A percentile compares a stretch with the other conserved stretches of the same genome.
Conservation (phyloP, 768 basidiomycete genomes). For the Pholiota conissans region DNA sequence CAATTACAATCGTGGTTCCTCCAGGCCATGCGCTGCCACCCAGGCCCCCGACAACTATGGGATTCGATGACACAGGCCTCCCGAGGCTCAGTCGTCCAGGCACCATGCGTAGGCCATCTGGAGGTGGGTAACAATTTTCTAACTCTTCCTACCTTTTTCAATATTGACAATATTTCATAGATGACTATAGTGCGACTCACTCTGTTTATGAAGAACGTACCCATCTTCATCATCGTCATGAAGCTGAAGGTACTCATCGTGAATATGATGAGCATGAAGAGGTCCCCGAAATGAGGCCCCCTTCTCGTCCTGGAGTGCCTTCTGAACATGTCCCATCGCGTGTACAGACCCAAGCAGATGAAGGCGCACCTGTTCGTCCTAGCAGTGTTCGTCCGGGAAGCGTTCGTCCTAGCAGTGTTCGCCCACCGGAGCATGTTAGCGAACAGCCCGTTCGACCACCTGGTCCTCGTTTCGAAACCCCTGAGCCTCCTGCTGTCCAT, state of each 20-base stretch:
- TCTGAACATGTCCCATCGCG: not conserved
- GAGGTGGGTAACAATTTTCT: slow-evolving; percentile 9
- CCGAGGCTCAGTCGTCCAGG: slow-evolving; percentile 11
- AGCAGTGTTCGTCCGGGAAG: not conserved
- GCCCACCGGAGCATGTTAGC: not conserved
- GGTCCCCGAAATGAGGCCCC: not conserved
- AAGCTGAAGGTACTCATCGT: not conserved
- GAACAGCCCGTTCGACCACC: not conserved
- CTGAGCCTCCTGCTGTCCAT: slow-evolving; percentile 1
- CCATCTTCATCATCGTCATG: not conserved
- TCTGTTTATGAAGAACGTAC: not conserved
- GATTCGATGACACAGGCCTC: slow-evolving; percentile 13
- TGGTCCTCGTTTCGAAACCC: not conserved
- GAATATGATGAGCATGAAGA: not conserved
- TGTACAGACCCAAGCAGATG: not conserved
- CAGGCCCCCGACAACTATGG: slow-evolving; percentile 25
- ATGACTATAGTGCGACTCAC: slow-evolving; percentile 6
- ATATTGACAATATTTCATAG: slow-evolving; percentile 3
- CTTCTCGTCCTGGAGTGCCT: not conserved
- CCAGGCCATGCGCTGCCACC: slow-evolving; percentile 7
- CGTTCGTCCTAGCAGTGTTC: not conserved
- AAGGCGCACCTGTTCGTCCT: not conserved
- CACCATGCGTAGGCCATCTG: slow-evolving; percentile 18
- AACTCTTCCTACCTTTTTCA: not conserved
- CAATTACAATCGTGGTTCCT: slow-evolving; percentile 14